These are phyloP conservation scores for Lotus japonicus DNA, from an alignment of 306 rosid species.

Conservation along the genomic window DNA sequence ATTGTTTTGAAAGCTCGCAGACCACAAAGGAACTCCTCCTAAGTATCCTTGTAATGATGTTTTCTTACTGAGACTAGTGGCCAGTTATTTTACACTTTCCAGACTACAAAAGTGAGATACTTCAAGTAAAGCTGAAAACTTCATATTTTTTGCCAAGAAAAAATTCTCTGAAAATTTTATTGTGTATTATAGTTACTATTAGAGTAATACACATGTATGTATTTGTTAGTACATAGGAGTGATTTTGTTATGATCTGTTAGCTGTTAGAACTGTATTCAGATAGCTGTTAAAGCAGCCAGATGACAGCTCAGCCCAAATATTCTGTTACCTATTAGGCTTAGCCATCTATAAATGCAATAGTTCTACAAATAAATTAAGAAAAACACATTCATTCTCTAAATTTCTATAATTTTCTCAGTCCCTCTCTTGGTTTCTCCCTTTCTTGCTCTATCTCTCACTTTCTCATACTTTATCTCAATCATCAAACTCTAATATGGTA, in stretches of 20 bases:
- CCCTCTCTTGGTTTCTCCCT: too few species aligned
- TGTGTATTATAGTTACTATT: not conserved
- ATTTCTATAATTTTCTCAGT: too few species aligned
- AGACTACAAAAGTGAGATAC: not conserved
- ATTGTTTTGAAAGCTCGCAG: not conserved
- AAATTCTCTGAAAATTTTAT: too few species aligned
- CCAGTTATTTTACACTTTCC: not conserved
- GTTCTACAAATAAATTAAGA: too few species aligned
- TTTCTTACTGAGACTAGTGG: not conserved
- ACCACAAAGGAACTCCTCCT: not conserved
- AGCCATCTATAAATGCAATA: too few species aligned
- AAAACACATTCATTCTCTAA: too few species aligned
- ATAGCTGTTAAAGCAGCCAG: not conserved
- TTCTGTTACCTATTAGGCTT: too few species aligned
- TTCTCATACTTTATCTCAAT: too few species aligned
- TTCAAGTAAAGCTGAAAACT: not conserved
- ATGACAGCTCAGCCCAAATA: too few species aligned
- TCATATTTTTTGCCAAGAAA: not conserved
- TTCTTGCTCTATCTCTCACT: too few species aligned
- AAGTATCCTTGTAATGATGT: not conserved
- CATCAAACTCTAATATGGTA: too few species aligned
- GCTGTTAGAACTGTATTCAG: not conserved
- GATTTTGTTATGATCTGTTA: not conserved
- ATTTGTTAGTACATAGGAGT: not conserved
- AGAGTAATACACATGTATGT: not conserved